phyloP scores from a whole-genome alignment of 148 eudicot genomes.

The Cornus controversa region DNA sequence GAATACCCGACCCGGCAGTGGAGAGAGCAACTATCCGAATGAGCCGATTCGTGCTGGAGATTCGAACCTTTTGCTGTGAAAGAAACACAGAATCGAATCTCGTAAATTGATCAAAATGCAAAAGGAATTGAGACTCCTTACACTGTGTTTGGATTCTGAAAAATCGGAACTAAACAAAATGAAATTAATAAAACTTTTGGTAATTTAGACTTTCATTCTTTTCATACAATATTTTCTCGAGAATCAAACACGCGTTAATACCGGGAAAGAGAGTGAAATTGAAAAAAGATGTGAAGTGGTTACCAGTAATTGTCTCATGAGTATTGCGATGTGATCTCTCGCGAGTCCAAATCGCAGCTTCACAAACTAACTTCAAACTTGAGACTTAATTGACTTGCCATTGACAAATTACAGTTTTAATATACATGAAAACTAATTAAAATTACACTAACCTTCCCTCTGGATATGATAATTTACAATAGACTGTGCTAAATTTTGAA shows the following conservation, averaged over 20 bases:
- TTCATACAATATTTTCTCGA: not conserved
- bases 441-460: too few species aligned
- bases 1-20: constrained; percentile 49
- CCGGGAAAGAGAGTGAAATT: not conserved
- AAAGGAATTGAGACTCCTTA: not conserved
- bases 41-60: constrained; percentile 22
- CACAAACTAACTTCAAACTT: not conserved
- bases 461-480: too few species aligned
- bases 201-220: not conserved
- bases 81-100: not conserved
- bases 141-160: not conserved
- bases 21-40: constrained; percentile 41
- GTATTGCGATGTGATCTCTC: not conserved
- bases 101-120: not conserved
- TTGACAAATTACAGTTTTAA: too few species aligned
- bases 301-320: constrained; percentile 30
- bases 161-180: not conserved
- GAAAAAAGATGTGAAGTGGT: not conserved
- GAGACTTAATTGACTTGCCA: not conserved
- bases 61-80: constrained; percentile 40
- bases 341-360: not conserved
- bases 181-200: not conserved
- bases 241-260: not conserved
- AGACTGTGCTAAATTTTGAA: too few species aligned
- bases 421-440: too few species aligned